These are phyloP conservation scores for Trichoderma sp. DNA, from an alignment of 2,329 filamentous ascomycete genomes.

Conservation along the genomic window DNA sequence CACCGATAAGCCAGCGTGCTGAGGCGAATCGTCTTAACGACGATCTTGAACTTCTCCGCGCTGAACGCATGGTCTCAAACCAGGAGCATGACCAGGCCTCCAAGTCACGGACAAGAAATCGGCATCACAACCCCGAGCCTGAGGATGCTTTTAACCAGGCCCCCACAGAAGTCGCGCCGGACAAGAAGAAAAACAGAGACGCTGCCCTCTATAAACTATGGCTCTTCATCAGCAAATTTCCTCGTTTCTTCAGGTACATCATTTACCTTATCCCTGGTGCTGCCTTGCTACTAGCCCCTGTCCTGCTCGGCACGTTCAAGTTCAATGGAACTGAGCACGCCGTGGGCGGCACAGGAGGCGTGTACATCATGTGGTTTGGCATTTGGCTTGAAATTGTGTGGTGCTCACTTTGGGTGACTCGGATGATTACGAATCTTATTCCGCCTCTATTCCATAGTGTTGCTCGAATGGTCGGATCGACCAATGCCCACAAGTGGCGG, in stretches of 20 bases:
- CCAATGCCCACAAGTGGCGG: constrained; percentile 89
- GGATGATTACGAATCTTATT: constrained; percentile 54
- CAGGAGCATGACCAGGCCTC: constrained; percentile 40
- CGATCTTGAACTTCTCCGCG: constrained; percentile 51
- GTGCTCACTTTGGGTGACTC: constrained; percentile 82
- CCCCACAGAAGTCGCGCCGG: constrained; percentile 29
- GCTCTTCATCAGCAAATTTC: constrained; percentile 50
- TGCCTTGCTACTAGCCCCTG: constrained; percentile 47
- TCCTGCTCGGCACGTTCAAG: constrained; percentile 47
- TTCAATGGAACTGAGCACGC: constrained; percentile 44
- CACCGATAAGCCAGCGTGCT: constrained; percentile 34
- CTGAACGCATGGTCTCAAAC: constrained; percentile 48
- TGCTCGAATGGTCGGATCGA: constrained; percentile 75
- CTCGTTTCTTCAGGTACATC: constrained; percentile 51
- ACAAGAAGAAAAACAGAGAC: constrained; percentile 37
- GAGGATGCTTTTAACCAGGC: constrained; percentile 51
- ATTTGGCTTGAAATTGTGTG: constrained; percentile 95
- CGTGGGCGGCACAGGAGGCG: constrained; percentile 68
- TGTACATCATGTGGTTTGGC: constrained; percentile 84
- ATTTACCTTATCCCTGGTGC: constrained; percentile 51
- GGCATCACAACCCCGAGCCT: constrained; percentile 39
- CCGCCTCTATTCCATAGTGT: constrained; percentile 50
- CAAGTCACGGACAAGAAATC: constrained; percentile 31
- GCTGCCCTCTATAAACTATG: constrained; percentile 45
- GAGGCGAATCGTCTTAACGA: constrained; percentile 46